phyloP scores from a whole-genome alignment of 2,329 filamentous ascomycete species.

The Fusarium sp. region DNA sequence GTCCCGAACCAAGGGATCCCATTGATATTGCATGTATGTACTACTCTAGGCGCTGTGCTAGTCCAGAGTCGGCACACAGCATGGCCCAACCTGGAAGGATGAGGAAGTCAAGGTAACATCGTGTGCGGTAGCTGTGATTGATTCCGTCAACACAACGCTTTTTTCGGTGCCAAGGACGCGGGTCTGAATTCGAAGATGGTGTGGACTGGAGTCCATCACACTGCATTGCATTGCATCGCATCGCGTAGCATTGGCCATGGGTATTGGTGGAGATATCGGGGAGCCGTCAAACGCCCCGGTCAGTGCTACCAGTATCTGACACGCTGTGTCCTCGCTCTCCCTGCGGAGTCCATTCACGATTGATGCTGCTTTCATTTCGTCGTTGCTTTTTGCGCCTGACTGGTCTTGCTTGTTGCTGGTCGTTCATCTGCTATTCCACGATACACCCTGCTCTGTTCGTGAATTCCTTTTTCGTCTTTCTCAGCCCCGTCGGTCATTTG shows the following conservation, averaged over 20 bases:
- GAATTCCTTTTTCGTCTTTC: neutral
- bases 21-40: neutral
- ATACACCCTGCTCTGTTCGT: neutral
- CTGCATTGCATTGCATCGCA: neutral
- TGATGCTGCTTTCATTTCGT: neutral
- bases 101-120: conserved; percentile 25
- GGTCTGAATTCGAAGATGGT: conserved; percentile 17
- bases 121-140: conserved; percentile 22
- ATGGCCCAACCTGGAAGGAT: conserved; percentile 31
- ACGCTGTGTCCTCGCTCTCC: neutral
- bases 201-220: neutral
- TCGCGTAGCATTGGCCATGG: neutral
- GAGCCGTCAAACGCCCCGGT: conserved; percentile 25
- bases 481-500: conserved; percentile 1
- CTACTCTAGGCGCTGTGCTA: conserved; percentile 19
- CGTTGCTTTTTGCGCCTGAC: neutral
- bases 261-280: conserved; percentile 32
- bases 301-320: neutral
- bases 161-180: conserved; percentile 20
- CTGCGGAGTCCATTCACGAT: neutral
- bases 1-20: conserved; percentile 25
- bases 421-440: neutral
- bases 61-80: conserved; percentile 26
- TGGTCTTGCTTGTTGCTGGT: neutral
- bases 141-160: conserved; percentile 30